Percentiles rank a stretch among this genome's conserved stretches.
Conservation (phyloP, 1,284 basidiomycete genomes). For the Ceratobasidium sp. region DNA sequence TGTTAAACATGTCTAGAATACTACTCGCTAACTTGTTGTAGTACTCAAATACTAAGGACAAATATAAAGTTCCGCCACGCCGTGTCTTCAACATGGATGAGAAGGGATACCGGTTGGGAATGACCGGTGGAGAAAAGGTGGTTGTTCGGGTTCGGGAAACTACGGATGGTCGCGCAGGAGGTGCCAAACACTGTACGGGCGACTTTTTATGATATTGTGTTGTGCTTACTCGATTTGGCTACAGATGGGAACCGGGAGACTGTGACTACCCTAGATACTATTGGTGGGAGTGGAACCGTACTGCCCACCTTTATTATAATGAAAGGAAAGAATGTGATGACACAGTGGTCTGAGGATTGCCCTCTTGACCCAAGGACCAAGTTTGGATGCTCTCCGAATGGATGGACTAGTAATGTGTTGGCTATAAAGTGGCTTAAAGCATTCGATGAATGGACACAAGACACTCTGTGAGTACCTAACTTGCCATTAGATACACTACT, state of each 20-base stretch:
- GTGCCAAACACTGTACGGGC: constrained; percentile 6
- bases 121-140: constrained; percentile 1
- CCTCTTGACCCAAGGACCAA: constrained; percentile 11
- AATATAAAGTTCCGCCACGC: neutral
- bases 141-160: neutral
- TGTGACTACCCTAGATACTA: constrained; percentile 25
- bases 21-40: neutral
- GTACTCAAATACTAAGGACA: neutral
- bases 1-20: neutral
- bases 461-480: constrained; percentile 47
- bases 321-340: constrained; percentile 20
- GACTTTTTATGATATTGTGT: neutral
- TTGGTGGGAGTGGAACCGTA: constrained; percentile 16
- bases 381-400: constrained; percentile 55
- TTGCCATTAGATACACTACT: neutral
- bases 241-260: constrained; percentile 20
- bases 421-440: constrained; percentile 57
- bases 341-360: constrained; percentile 6
- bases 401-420: constrained; percentile 61
- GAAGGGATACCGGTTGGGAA: constrained; percentile 24
- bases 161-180: constrained; percentile 7
- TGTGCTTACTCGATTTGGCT: neutral
- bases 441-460: constrained; percentile 54
- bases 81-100: constrained; percentile 40
- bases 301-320: constrained; percentile 33